phyloP scores from a whole-genome alignment of 2,329 filamentous ascomycete genomes.

The Trichoderma aggressivum region DNA sequence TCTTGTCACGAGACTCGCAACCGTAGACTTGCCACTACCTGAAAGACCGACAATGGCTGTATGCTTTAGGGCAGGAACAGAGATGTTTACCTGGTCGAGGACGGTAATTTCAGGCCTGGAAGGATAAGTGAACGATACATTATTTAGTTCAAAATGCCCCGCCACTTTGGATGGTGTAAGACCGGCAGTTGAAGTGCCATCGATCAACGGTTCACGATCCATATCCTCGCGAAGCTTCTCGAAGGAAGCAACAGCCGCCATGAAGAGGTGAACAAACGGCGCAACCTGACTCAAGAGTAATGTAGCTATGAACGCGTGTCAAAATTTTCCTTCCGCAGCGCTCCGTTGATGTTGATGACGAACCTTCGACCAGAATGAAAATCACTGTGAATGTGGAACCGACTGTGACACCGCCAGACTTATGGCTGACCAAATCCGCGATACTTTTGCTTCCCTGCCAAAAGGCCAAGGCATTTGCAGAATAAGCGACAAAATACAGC shows the following conservation, averaged over 20 bases:
- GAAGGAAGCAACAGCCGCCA: conserved; percentile 52
- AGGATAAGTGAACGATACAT: conserved; percentile 38
- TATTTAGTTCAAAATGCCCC: conserved; percentile 28
- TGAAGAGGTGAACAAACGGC: conserved; percentile 56
- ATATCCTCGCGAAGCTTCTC: conserved; percentile 53
- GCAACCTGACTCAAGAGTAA: conserved; percentile 58
- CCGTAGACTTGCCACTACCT: conserved; percentile 66
- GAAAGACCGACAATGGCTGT: conserved; percentile 69
- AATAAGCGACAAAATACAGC: conserved; percentile 64
- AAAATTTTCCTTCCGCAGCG: not conserved
- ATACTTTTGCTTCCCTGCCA: conserved; percentile 57
- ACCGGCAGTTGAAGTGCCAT: conserved; percentile 31
- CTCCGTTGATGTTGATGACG: conserved; percentile 6
- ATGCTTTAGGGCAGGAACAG: conserved; percentile 55
- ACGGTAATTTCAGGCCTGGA: conserved; percentile 52
- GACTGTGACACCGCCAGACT: conserved; percentile 37
- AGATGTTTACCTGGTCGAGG: conserved; percentile 46
- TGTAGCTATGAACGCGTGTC: conserved; percentile 36
- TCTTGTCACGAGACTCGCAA: conserved; percentile 62
- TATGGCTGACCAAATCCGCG: conserved; percentile 27
- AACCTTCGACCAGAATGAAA: conserved; percentile 51
- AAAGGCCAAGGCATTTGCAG: conserved; percentile 62
- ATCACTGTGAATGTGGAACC: conserved; percentile 54
- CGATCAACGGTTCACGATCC: conserved; percentile 43
- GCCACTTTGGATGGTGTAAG: conserved; percentile 36